Evolutionary conservation across 805 yeast species (phyloP), one percentile per base, ranked within the genome.

Genomic region (Candida succiphila): DNA sequence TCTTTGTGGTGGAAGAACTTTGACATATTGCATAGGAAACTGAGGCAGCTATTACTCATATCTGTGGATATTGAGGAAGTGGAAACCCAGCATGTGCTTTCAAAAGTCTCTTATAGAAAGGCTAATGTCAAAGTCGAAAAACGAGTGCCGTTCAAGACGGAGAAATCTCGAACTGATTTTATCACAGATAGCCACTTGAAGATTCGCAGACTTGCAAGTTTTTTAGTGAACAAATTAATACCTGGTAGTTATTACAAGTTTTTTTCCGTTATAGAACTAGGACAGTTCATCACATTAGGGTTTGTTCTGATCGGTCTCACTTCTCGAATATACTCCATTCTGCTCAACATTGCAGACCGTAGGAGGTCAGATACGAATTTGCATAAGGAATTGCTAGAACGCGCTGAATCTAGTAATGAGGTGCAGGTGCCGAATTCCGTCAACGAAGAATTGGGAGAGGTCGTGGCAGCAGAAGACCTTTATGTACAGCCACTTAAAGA

Each of bases 1-100:
- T 69, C 84, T 21, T 47, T 49, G 7, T 87, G 96, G 95, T 87
- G 95, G 89, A 68, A 61, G 38, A 66, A 72, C 38, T 58, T 87
- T 27, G 67, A 75, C 39, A 66, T 77, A 8, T 46, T 85, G 19
- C 82, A 80, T 43, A 65, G 94, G 27, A 60, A 65, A 29, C 34
- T 71, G 17, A 53, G 75, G 14, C 58, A 58, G 30, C 45, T 74
- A 5, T 37, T 74, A 27, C 35, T 52, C 5, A 34, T 54, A 2
- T 29, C 51, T 22, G 32, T 45, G 3, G 59, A 54, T 31, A 38
- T 48, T 6, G 51, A 51, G 15, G 46, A 47, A 36, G 21, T 45
- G 6, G 22, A 34, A 3, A 26, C 18, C 7, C 31, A 16, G 5
- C 25, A 37, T 4, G 42, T 40, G 9, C 21, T 41, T 4, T 25